phyloP scores from a whole-genome alignment of 169 alveolate genomes.

The Gregarina niphandrodes region DNA sequence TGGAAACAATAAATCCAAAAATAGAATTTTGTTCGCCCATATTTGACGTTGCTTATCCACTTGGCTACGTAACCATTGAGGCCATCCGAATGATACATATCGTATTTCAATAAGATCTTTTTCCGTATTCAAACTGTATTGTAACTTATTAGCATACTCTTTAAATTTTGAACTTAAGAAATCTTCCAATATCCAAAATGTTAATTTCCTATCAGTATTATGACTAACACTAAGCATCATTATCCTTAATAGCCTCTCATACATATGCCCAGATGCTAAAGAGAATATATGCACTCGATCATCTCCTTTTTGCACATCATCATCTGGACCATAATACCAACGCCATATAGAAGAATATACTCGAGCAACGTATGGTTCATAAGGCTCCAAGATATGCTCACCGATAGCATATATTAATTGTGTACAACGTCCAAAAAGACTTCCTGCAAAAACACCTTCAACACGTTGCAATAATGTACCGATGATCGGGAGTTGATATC shows the following conservation, averaged over 20 bases:
- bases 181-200: constrained; percentile 36
- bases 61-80: constrained; percentile 32
- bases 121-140: background rate
- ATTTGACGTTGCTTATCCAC: constrained; percentile 32
- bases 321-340: too few relatives aligned
- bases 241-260: constrained; percentile 28
- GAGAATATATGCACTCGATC: constrained; percentile 27
- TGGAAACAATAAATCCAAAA: constrained; percentile 37
- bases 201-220: constrained; percentile 20
- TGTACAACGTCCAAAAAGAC: too few relatives aligned
- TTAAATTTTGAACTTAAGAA: constrained; percentile 26
- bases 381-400: too few relatives aligned
- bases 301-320: too few relatives aligned
- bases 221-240: constrained; percentile 28
- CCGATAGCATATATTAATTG: too few relatives aligned
- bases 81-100: constrained; percentile 36
- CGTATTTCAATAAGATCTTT: constrained; percentile 16
- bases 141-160: background rate
- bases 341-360: too few relatives aligned
- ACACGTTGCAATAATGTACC: too few relatives aligned
- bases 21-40: constrained; percentile 44
- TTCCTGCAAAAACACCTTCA: too few relatives aligned
- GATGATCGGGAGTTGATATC: too few relatives aligned
- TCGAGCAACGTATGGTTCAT: too few relatives aligned
- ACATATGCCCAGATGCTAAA: constrained; percentile 34